A percentile compares a stretch with the other conserved stretches of the same genome.
Evolutionary conservation across 768 basidiomycete species (phyloP).

Genomic region (Mycena polygramma): DNA sequence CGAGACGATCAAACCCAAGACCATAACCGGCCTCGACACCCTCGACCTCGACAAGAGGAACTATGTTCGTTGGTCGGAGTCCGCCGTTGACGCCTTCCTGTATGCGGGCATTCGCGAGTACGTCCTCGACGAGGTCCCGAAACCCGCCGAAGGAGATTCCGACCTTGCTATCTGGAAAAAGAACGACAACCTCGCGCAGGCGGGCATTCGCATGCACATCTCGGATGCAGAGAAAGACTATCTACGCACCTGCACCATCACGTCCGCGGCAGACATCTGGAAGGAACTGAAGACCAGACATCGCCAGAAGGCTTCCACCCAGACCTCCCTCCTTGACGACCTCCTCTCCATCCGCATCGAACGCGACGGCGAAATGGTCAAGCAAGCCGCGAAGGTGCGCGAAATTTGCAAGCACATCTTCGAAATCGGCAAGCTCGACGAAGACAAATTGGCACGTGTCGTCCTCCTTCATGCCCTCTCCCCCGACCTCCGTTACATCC

Average conservation of each 20-base stretch:
- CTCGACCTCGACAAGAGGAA: slow-evolving; percentile 9
- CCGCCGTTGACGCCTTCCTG: background rate
- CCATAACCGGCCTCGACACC: background rate
- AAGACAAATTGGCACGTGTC: slow-evolving; percentile 30
- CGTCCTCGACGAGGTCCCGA: background rate
- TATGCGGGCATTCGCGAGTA: slow-evolving; percentile 5
- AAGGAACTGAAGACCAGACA: slow-evolving; percentile 31
- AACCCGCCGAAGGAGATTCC: background rate
- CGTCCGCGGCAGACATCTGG: slow-evolving; percentile 24
- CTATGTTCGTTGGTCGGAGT: slow-evolving; percentile 7
- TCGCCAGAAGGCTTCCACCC: slow-evolving; percentile 33
- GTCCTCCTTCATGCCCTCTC: slow-evolving; percentile 35
- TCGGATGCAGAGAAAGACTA: background rate
- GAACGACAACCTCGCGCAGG: slow-evolving; percentile 14
- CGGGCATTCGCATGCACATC: slow-evolving; percentile 10
- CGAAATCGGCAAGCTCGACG: slow-evolving; percentile 36
- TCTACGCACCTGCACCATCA: background rate
- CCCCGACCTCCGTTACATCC: slow-evolving; percentile 16
- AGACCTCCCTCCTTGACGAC: slow-evolving; percentile 39
- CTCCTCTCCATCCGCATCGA: slow-evolving; percentile 28
- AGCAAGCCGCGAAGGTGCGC: slow-evolving; percentile 7
- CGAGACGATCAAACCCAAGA: background rate
- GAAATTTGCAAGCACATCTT: slow-evolving; percentile 35
- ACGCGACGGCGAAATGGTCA: slow-evolving; percentile 7
- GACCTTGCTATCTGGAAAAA: slow-evolving; percentile 7